A percentile compares a stretch with the other conserved stretches of the same genome.
Evolutionary conservation across 352 stramenopile species (phyloP).

Genomic region (Phytopythium montanum): DNA sequence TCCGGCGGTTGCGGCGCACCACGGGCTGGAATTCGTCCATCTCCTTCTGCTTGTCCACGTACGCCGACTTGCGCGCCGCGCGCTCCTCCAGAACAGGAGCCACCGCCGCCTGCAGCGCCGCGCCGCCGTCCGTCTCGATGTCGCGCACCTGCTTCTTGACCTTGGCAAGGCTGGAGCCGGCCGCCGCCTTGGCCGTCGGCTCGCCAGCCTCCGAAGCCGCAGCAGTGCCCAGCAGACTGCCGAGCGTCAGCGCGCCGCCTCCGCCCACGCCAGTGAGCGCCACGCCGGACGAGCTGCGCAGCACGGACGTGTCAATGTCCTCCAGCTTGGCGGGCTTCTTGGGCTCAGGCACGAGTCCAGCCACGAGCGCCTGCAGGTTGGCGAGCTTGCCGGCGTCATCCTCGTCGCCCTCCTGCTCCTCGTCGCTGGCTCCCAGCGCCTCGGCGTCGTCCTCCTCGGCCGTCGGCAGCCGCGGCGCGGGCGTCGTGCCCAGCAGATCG

Average conservation of each 20-base stretch:
- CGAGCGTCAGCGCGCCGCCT: conserved; percentile 34
- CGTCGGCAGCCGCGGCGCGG: conserved; percentile 53
- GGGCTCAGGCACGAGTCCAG: conserved; percentile 37
- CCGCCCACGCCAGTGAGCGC: conserved; percentile 20
- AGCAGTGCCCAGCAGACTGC: conserved; percentile 33
- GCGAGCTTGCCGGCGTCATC: conserved; percentile 35
- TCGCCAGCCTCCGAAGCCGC: neutral
- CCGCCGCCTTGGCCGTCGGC: conserved; percentile 17
- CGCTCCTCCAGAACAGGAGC: conserved; percentile 84
- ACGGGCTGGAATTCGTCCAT: conserved; percentile 88
- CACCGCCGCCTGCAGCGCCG: conserved; percentile 55
- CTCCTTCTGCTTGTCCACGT: conserved; percentile 86
- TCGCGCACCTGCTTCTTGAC: conserved; percentile 76
- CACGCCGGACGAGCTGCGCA: conserved; percentile 12
- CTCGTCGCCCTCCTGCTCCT: conserved; percentile 38
- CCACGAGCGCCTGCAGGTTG: conserved; percentile 46
- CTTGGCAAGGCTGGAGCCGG: conserved; percentile 38
- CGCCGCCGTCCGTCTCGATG: conserved; percentile 55
- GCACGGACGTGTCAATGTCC: conserved; percentile 49
- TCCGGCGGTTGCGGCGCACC: conserved; percentile 91
- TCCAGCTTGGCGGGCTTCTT: conserved; percentile 47
- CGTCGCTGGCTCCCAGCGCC: conserved; percentile 30
- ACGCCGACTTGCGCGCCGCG: conserved; percentile 86
- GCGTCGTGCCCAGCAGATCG: conserved; percentile 58
- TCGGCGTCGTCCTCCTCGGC: conserved; percentile 25